phyloP scores from a whole-genome alignment of 2,329 filamentous ascomycete genomes.

The Arthrobotrys megalospora region DNA sequence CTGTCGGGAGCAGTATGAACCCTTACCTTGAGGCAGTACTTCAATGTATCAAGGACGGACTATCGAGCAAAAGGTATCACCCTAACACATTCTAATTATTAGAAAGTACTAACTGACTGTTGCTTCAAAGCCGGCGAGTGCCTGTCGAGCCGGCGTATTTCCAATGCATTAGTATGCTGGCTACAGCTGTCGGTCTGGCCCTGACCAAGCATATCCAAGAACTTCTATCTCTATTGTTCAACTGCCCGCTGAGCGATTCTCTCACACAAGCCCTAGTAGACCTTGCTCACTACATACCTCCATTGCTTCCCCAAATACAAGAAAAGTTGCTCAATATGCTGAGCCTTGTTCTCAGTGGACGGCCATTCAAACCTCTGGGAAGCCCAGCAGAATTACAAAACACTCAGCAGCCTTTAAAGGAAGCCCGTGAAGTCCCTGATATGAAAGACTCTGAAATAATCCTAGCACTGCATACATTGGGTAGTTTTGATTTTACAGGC shows the following conservation, averaged over 20 bases:
- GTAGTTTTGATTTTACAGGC: slow-evolving; percentile 92
- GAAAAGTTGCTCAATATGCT: slow-evolving; percentile 94
- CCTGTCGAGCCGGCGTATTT: slow-evolving; percentile 64
- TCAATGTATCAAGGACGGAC: slow-evolving; percentile 89
- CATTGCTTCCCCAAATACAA: slow-evolving; percentile 92
- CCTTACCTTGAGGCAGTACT: slow-evolving; percentile 96
- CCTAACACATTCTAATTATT: neutral
- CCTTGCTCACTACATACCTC: slow-evolving; percentile 98
- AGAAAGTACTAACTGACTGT: slow-evolving; percentile 13
- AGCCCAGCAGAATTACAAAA: slow-evolving; percentile 80
- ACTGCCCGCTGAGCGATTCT: slow-evolving; percentile 92
- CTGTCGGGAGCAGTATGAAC: slow-evolving; percentile 93
- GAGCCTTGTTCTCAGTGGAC: slow-evolving; percentile 91
- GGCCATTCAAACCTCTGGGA: slow-evolving; percentile 91
- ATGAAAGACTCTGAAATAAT: slow-evolving; percentile 88
- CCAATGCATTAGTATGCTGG: slow-evolving; percentile 96
- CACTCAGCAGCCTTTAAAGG: slow-evolving; percentile 75
- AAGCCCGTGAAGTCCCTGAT: slow-evolving; percentile 69
- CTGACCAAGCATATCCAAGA: slow-evolving; percentile 99
- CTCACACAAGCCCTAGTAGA: slow-evolving; percentile 96
- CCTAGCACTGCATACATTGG: slow-evolving; percentile 91
- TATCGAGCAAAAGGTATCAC: slow-evolving; percentile 64
- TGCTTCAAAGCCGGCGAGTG: slow-evolving; percentile 46
- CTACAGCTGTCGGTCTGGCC: slow-evolving; percentile 94
- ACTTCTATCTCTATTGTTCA: slow-evolving; percentile 94